Base-by-base conservation (phyloP, 345 rosid genomes). In the Lepidium aucheri region DNA sequence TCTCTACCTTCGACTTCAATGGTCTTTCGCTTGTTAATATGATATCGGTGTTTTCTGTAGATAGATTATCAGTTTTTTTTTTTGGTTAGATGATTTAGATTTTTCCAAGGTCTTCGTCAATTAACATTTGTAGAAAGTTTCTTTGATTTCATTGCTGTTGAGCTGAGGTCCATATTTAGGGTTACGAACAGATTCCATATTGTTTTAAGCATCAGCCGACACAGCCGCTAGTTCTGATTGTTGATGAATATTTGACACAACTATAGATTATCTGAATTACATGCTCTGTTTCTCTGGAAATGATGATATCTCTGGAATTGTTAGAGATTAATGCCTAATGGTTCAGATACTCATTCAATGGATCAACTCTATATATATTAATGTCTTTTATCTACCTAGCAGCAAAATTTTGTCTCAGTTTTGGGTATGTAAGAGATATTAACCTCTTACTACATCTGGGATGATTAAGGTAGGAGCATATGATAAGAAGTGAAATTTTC, bases 131-230 rank as follows among this genome's bases (percentile, higher is more conserved):
- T 32, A 20, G 10, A 33, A 24, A 17, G 43, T 36, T 35, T 16
- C 63, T 62, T 49, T 54, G 56, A 54, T 28, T 53, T 36, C 9
- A 53, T 43, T 53, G 22, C 0, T 50, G 9, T 44, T 60, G 53
- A 70, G 34, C 24, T 42, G 14, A 67, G 20, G 40, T 47, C 14
- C 56, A 59, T 5, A 60, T 50, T 70, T 34, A 35, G 74, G 63
- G 45, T 11, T 49, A 13, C 0, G 32, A 0, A 6, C 1, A 43
- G 17, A 20, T 63, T 47, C 10, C 17, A 14, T 34, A 35, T 20
- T 32, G 18, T n/a, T 43, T 5, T 9, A 18, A 32, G 36, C 11
- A 30, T 28, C 22, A 20, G 22, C 22, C 22, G 22, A 20, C 36
- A 3, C 36, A 3, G 26, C 44, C 22, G 18, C 39, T 20, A 36